Conservation (phyloP, 352 stramenopile genomes). For the Phytophthora syringae region DNA sequence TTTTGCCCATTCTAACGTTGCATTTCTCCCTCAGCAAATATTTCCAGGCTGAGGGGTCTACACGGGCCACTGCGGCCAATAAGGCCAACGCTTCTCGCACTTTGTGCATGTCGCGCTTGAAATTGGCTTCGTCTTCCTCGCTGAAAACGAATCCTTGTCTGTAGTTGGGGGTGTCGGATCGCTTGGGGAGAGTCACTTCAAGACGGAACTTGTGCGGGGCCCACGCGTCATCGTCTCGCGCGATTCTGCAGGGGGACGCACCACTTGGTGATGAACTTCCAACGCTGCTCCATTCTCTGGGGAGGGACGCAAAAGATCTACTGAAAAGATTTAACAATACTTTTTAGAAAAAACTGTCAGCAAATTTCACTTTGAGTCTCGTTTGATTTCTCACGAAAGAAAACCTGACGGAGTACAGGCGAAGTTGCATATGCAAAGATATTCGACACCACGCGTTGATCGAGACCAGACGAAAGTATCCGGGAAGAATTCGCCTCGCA, state of each 20-base stretch:
- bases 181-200: background rate
- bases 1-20: constrained; percentile 8
- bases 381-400: constrained; percentile 11
- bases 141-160: background rate
- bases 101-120: background rate
- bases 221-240: background rate
- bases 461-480: background rate
- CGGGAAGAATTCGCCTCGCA: background rate
- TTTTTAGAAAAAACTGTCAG: background rate
- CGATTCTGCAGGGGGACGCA: too few relatives aligned
- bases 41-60: constrained; percentile 31
- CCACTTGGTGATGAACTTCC: too few relatives aligned
- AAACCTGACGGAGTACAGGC: constrained; percentile 15
- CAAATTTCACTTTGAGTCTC: background rate
- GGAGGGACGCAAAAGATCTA: too few relatives aligned
- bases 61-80: constrained; percentile 24
- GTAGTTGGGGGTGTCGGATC: background rate
- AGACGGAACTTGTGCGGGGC: background rate
- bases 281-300: too few relatives aligned
- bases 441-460: background rate
- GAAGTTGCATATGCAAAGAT: constrained; percentile 10
- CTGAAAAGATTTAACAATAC: too few relatives aligned
- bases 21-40: constrained; percentile 27
- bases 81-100: constrained; percentile 37
- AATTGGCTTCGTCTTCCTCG: background rate